Evolutionary conservation across 2,329 filamentous ascomycete genomes (phyloP).

Genomic region (Colletotrichum tamarilloi): DNA sequence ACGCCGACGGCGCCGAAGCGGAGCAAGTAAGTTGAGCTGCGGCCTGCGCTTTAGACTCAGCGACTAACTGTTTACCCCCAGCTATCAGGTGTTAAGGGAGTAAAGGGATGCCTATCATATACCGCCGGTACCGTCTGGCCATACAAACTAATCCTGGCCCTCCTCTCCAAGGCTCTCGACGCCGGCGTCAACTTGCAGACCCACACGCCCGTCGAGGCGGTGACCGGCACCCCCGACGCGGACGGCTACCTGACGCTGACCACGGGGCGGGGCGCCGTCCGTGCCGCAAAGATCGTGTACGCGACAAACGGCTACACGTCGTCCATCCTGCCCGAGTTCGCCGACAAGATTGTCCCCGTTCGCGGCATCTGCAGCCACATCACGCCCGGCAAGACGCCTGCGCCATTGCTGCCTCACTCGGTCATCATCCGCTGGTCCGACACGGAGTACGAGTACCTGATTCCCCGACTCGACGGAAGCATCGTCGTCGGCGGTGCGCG

Average conservation of each 20-base stretch:
- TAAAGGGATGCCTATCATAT: conserved; percentile 53
- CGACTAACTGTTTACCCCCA: conserved; percentile 49
- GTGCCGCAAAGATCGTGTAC: conserved; percentile 37
- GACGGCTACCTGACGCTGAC: conserved; percentile 19
- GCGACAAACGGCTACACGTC: conserved; percentile 46
- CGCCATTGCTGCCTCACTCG: conserved; percentile 56
- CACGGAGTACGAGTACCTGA: conserved; percentile 74
- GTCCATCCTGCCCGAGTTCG: conserved; percentile 38
- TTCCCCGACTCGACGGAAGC: conserved; percentile 61
- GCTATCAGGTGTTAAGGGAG: conserved; percentile 52
- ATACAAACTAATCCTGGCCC: conserved; percentile 45
- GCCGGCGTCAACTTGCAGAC: conserved; percentile 43
- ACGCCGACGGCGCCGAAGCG: conserved; percentile 41
- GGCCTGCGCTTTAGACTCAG: conserved; percentile 41
- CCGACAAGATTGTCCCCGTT: conserved; percentile 38
- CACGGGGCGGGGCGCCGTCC: conserved; percentile 39
- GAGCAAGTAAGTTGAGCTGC: conserved; percentile 40
- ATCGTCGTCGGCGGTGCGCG: conserved; percentile 57
- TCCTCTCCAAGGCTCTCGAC: conserved; percentile 39
- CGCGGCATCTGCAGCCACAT: conserved; percentile 46
- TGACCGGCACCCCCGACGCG: conserved; percentile 7
- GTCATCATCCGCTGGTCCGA: conserved; percentile 70
- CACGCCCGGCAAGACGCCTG: conserved; percentile 45
- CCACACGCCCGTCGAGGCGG: conserved; percentile 13
- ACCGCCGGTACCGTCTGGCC: conserved; percentile 34